Conservation (phyloP, 2,329 filamentous ascomycete genomes). For the Sporothrix schenckii region DNA sequence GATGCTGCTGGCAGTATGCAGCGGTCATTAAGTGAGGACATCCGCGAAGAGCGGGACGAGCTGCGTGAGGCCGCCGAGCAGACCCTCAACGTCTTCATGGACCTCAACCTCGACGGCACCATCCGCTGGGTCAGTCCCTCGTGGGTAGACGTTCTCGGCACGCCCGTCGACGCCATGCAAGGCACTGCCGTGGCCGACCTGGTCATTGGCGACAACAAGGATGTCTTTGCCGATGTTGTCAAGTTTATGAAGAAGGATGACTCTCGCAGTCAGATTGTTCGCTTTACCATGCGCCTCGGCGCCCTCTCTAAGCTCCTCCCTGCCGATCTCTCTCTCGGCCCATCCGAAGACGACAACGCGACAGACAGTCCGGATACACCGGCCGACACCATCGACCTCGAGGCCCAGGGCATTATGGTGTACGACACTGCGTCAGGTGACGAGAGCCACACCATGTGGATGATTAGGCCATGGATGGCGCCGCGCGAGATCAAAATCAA, state of each 20-base stretch:
- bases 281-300: slow-evolving; percentile 73
- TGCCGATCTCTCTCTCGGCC: slow-evolving; percentile 45
- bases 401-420: slow-evolving; percentile 98
- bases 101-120: slow-evolving; percentile 84
- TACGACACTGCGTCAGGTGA: slow-evolving; percentile 85
- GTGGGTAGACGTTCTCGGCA: slow-evolving; percentile 91
- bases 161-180: slow-evolving; percentile 69
- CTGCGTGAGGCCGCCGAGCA: slow-evolving; percentile 94
- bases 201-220: slow-evolving; percentile 75
- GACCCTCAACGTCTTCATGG: slow-evolving; percentile 93
- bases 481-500: slow-evolving; percentile 96
- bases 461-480: slow-evolving; percentile 88
- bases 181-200: slow-evolving; percentile 79
- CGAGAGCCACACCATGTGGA: slow-evolving; percentile 99
- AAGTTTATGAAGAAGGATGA: slow-evolving; percentile 92
- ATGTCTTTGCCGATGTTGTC: slow-evolving; percentile 78
- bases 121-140: slow-evolving; percentile 97
- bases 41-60: slow-evolving; percentile 90
- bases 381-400: slow-evolving; percentile 70
- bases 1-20: slow-evolving; percentile 59
- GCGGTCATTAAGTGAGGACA: slow-evolving; percentile 79
- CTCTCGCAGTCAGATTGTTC: slow-evolving; percentile 85
- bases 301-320: slow-evolving; percentile 66
- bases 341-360: slow-evolving; percentile 37
- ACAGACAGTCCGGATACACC: not conserved